phyloP scores from a whole-genome alignment of 1,284 basidiomycete species.

The Moesziomyces parantarcticus region DNA sequence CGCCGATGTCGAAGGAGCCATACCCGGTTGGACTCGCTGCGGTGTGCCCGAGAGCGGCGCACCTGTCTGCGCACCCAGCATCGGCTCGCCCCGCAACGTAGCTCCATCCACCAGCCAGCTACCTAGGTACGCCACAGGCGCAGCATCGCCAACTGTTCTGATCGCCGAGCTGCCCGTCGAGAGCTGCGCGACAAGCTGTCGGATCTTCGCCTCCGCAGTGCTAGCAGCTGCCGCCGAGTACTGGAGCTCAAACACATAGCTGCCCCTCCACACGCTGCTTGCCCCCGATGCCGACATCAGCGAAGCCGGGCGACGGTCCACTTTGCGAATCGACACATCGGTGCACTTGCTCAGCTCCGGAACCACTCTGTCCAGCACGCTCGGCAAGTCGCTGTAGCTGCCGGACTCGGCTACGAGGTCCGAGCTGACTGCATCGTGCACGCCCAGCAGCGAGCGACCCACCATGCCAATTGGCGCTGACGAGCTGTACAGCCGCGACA shows the following conservation, averaged over 20 bases:
- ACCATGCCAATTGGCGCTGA: constrained; percentile 7
- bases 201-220: constrained; percentile 17
- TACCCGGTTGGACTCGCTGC: not conserved
- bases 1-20: constrained; percentile 1
- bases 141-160: constrained; percentile 4
- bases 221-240: constrained; percentile 18
- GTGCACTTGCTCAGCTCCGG: constrained; percentile 11
- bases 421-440: constrained; percentile 26
- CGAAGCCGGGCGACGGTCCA: constrained; percentile 38
- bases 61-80: not conserved
- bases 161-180: constrained; percentile 16
- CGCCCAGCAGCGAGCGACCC: constrained; percentile 25
- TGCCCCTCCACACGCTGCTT: constrained; percentile 36
- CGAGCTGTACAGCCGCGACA: constrained; percentile 21
- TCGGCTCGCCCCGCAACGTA: constrained; percentile 13
- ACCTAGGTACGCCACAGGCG: constrained; percentile 22
- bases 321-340: constrained; percentile 33
- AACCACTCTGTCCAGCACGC: constrained; percentile 16
- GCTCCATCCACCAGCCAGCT: constrained; percentile 41
- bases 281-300: not conserved
- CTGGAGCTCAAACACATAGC: constrained; percentile 46
- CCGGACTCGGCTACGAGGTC: constrained; percentile 25
- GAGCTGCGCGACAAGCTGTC: constrained; percentile 23
- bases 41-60: not conserved
- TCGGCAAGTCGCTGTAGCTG: constrained; percentile 5